phyloP scores from a whole-genome alignment of 2,329 filamentous ascomycete species.

The Xylariaceae sp. region DNA sequence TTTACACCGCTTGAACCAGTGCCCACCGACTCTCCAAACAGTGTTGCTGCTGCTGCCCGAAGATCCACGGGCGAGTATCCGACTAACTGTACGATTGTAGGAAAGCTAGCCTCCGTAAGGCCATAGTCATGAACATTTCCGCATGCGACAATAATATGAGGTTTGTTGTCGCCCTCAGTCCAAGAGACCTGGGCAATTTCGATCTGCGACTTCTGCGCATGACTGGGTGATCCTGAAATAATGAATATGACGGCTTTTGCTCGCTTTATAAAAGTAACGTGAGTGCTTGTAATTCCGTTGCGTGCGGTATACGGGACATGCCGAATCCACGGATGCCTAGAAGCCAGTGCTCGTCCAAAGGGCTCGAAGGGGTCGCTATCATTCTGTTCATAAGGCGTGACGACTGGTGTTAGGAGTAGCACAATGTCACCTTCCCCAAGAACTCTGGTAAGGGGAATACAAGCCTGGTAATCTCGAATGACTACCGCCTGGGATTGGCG shows the following conservation, averaged over 20 bases:
- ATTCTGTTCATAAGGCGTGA: constrained; percentile 40
- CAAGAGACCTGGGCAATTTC: constrained; percentile 44
- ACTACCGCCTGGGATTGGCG: constrained; percentile 28
- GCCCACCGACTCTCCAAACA: constrained; percentile 41
- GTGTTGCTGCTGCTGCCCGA: constrained; percentile 45
- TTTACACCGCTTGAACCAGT: constrained; percentile 21
- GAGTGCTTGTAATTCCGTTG: constrained; percentile 57
- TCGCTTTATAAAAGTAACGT: constrained; percentile 57
- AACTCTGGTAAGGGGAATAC: constrained; percentile 43
- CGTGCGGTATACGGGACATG: constrained; percentile 67
- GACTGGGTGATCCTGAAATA: constrained; percentile 44
- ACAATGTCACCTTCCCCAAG: constrained; percentile 49
- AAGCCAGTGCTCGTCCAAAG: constrained; percentile 58
- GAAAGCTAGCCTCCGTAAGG: constrained; percentile 40
- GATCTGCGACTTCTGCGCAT: constrained; percentile 47
- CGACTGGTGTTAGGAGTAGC: constrained; percentile 56
- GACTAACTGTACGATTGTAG: constrained; percentile 47
- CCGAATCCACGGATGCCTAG: constrained; percentile 55
- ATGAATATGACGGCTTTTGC: constrained; percentile 59
- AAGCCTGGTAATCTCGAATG: constrained; percentile 33
- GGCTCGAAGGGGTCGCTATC: constrained; percentile 65
- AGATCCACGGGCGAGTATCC: constrained; percentile 46
- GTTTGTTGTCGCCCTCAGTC: constrained; percentile 43
- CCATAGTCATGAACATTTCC: constrained; percentile 39
- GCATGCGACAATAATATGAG: constrained; percentile 49